These are phyloP conservation scores for Blastomyces gilchristii DNA, from an alignment of 2,329 filamentous ascomycete genomes.

Conservation along the genomic window DNA sequence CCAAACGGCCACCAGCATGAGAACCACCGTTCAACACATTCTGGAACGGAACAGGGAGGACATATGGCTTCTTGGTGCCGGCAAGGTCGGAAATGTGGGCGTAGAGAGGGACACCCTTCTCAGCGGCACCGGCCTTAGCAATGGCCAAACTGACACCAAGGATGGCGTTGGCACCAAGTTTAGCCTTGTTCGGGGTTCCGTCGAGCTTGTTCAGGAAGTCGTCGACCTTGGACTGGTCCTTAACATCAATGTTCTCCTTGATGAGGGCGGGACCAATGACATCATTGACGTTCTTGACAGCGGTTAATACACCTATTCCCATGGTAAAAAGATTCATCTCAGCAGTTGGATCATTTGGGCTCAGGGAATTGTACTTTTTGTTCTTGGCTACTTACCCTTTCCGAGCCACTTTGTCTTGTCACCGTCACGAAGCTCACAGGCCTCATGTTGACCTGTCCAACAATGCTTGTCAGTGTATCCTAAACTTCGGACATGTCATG, in stretches of 20 bases:
- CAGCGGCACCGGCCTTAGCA: conserved; percentile 80
- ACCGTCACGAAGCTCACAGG: conserved; percentile 80
- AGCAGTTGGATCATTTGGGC: neutral
- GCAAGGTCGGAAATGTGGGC: conserved; percentile 79
- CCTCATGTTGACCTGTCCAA: conserved; percentile 68
- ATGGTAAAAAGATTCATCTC: neutral
- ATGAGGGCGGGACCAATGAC: conserved; percentile 71
- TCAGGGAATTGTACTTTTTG: neutral
- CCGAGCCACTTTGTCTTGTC: conserved; percentile 78
- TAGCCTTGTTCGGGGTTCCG: conserved; percentile 75
- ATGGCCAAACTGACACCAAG: conserved; percentile 74
- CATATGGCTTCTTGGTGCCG: conserved; percentile 83
- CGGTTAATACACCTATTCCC: conserved; percentile 56
- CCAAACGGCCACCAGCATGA: conserved; percentile 90
- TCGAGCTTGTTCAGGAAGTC: conserved; percentile 78
- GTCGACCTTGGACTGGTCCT: conserved; percentile 76
- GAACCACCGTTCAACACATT: conserved; percentile 91
- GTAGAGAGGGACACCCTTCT: conserved; percentile 81
- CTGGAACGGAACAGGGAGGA: conserved; percentile 85
- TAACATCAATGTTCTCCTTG: conserved; percentile 71
- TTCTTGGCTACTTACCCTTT: conserved; percentile 50
- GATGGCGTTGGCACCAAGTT: conserved; percentile 80
- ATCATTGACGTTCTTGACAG: conserved; percentile 76
- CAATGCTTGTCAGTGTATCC: conserved; percentile 20
- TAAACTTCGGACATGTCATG: neutral